These are phyloP conservation scores for Lachnellula hyalina DNA, from an alignment of 2,329 filamentous ascomycete genomes.

Conservation along the genomic window DNA sequence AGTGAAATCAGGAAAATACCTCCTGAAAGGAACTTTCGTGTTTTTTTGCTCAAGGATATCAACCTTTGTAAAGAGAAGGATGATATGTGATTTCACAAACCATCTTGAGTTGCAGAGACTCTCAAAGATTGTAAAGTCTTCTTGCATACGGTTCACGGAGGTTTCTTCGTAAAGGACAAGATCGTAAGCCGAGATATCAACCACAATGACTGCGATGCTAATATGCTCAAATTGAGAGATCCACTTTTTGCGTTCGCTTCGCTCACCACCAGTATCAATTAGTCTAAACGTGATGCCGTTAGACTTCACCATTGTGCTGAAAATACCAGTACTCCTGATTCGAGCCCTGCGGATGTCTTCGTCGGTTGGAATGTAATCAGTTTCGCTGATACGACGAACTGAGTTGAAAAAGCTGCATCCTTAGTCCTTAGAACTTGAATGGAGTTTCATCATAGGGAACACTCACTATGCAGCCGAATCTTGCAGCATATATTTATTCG, in stretches of 20 bases:
- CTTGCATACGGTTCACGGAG: not conserved
- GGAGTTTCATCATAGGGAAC: slow-evolving; percentile 38
- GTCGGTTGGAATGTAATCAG: slow-evolving; percentile 92
- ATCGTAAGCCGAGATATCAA: slow-evolving; percentile 96
- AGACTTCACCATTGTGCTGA: slow-evolving; percentile 93
- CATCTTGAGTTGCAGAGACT: slow-evolving; percentile 68
- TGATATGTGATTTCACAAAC: slow-evolving; percentile 69
- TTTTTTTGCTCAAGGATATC: slow-evolving; percentile 72
- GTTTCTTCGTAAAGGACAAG: slow-evolving; percentile 28
- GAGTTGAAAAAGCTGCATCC: slow-evolving; percentile 83
- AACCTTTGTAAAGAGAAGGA: slow-evolving; percentile 72
- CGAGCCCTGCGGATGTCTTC: slow-evolving; percentile 92
- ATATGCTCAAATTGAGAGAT: slow-evolving; percentile 99
- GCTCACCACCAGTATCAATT: slow-evolving; percentile 95
- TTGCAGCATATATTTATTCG: slow-evolving; percentile 92
- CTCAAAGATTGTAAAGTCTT: slow-evolving; percentile 51
- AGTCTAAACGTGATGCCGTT: slow-evolving; percentile 82
- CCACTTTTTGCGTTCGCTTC: slow-evolving; percentile 98
- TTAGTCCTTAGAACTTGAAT: too few species aligned
- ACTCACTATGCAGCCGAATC: slow-evolving; percentile 74
- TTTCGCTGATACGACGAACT: slow-evolving; percentile 81
- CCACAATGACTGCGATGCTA: slow-evolving; percentile 91
- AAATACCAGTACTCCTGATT: slow-evolving; percentile 97
- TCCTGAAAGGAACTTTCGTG: slow-evolving; percentile 67
- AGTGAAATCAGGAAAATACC: slow-evolving; percentile 71